Base-by-base conservation (phyloP, 2,329 filamentous ascomycete species). In the Tolypocladium pustulatum region DNA sequence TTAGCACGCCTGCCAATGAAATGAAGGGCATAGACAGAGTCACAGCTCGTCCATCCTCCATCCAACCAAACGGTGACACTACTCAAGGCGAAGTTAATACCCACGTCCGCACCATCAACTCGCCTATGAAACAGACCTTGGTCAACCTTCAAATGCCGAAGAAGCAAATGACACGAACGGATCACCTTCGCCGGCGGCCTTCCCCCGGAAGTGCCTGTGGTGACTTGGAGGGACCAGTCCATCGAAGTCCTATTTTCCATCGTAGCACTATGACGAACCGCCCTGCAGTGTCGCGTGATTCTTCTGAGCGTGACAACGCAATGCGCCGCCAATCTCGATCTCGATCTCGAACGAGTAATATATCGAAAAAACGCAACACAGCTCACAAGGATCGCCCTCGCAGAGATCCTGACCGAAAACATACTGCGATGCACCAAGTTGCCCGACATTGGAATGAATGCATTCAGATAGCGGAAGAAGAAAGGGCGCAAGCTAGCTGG, bases 371-470 rank as follows among this genome's bases (percentile, higher is more conserved):
- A 57, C 61, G 69, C 55, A 63, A 63, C 30, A 37, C 54, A 4
- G 46, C 59, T 6, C 57, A 58, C 25, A 68, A 66, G 25, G 57
- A 57, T 4, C 61, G 43, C 4, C 57, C 49, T 38, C 58, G 52
- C 17, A 54, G 54, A 22, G 63, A 67, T 13, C 57, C 63, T 8
- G 61, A 68, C 15, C 66, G 66, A n/a, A 71, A 69, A 38, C 65
- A 63, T 46, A 54, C 62, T 8, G 66, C 67, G 20, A 72, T 74
- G 71, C 61, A 67, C 13, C 64, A 71, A 15, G 64, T 73, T 30
- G 69, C 69, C 36, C 58, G 67, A 4, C 62, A 66, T 32, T 72
- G 70, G 71, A 74, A 74, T 38, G 65, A 73, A 49, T 72, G 68
- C 49, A 63, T 74, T 13, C 61, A 62, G 25, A 65, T 72, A 22